Evolutionary conservation across 2,329 filamentous ascomycete genomes (phyloP).

Genomic region (Pestalotiopsis sp.): DNA sequence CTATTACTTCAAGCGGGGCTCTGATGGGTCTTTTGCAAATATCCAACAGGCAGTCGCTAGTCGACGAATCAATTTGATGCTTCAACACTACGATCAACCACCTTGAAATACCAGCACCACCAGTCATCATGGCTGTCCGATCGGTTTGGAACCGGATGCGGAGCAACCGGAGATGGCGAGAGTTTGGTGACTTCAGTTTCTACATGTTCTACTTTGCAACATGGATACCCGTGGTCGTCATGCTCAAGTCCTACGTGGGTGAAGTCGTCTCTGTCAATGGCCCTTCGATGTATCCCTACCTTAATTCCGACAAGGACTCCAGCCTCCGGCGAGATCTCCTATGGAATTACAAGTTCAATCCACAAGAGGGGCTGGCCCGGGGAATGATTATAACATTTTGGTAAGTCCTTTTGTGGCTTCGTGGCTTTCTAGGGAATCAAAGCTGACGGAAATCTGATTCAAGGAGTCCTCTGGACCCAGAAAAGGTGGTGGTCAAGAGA

Average conservation of each 20-base stretch:
- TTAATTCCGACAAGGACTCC: slow-evolving; percentile 67
- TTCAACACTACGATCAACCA: neutral
- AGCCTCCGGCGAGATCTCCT: slow-evolving; percentile 56
- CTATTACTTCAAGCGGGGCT: neutral
- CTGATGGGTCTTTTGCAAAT: neutral
- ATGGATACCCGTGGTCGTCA: slow-evolving; percentile 63
- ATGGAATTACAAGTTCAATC: slow-evolving; percentile 58
- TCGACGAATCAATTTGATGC: neutral
- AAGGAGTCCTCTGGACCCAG: slow-evolving; percentile 71
- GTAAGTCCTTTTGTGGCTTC: slow-evolving; percentile 34
- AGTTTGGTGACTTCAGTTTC: slow-evolving; percentile 37
- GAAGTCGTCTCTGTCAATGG: slow-evolving; percentile 60
- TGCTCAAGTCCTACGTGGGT: slow-evolving; percentile 61
- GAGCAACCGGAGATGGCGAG: slow-evolving; percentile 10
- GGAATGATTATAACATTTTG: slow-evolving; percentile 76
- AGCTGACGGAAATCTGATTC: slow-evolving; percentile 7
- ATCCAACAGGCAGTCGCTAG: neutral
- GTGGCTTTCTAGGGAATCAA: neutral
- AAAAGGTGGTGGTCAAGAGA: slow-evolving; percentile 74
- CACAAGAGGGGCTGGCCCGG: slow-evolving; percentile 58
- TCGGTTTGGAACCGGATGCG: slow-evolving; percentile 37
- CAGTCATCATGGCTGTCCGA: slow-evolving; percentile 31
- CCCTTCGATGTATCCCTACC: slow-evolving; percentile 74
- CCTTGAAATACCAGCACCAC: neutral
- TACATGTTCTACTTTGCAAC: slow-evolving; percentile 54